Evolutionary conservation across 805 yeast species (phyloP), one percentile per base, ranked within the genome.

Genomic region (Diddensiella transvaalensis): DNA sequence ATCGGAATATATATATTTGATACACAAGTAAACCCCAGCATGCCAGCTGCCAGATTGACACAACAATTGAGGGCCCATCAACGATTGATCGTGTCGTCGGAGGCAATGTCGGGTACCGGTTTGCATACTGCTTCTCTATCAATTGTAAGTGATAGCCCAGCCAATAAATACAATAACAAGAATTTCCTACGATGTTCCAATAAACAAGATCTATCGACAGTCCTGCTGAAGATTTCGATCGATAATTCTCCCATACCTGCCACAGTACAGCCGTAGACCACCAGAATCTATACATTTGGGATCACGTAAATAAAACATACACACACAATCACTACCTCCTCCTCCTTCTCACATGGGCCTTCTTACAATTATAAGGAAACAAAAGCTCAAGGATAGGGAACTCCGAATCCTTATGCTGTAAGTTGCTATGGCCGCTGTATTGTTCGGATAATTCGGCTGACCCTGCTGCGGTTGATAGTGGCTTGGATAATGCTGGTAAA

Each of bases 401-500:
- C 67, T 86, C 29, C 70, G 96, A 19, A 75, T 88, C 22, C 70
- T 91, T 19, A 73, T 87, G 49, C 74, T 90, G 57, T 68, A 58
- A 35, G 72, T 57, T 21, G 2, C 43, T 17, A 11, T 23, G 5
- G 10, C 5, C 18, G 13, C 19, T 10, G 23, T 18, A 13, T 18
- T 13, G n/a, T 17, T 29, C 11, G 13, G 24, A n/a, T n/a, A n/a
- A 21, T 42, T 33, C 13, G 11, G 13, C 17, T 30, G 36, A 19
- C 22, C 24, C 6, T 11, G 22, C 11, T 3, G 19, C 11, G 18
- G 22, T 11, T 11, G 18, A 21, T 13, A 66, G 72, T 10, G 98
- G 98, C 0, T 76, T 90, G 2, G 98, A 90, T 62, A 88, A 87
- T 64, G 78, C 96, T 0, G 98, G 98, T 1, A 90, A 90, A 64